Conservation (phyloP, 768 basidiomycete species). For the Trametes villosa region DNA sequence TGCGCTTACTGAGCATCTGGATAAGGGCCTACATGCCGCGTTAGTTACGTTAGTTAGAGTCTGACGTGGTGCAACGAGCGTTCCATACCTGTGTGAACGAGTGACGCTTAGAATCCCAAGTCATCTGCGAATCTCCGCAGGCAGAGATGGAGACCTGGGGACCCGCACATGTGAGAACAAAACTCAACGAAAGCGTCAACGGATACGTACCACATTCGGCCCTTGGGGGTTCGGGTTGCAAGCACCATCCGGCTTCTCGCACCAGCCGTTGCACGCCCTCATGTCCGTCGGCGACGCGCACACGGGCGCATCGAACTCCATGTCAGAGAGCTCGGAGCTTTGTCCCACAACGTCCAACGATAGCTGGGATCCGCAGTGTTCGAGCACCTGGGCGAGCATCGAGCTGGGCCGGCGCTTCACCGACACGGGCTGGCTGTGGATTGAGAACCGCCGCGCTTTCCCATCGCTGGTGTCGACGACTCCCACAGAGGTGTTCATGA, state of each 20-base stretch:
- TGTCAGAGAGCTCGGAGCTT: not conserved
- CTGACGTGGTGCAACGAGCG: not conserved
- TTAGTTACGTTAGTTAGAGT: not conserved
- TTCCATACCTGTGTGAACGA: conserved; percentile 23
- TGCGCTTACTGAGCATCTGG: conserved; percentile 7
- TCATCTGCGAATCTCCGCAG: conserved; percentile 28
- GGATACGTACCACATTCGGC: conserved; percentile 12
- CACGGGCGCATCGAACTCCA: conserved; percentile 9
- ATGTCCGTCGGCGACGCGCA: conserved; percentile 24
- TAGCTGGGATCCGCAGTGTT: not conserved
- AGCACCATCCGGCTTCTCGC: not conserved
- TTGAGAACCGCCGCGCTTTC: conserved; percentile 11
- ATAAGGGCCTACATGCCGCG: not conserved
- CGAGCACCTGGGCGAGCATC: conserved; percentile 10
- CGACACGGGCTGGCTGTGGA: conserved; percentile 3
- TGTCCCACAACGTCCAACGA: not conserved
- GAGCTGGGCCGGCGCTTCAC: conserved; percentile 6
- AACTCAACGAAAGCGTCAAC: not conserved
- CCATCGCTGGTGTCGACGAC: conserved; percentile 4
- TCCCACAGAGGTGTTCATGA: conserved; percentile 14
- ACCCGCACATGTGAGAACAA: not conserved
- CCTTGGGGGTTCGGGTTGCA: not conserved
- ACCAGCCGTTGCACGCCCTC: conserved; percentile 27
- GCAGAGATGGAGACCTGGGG: conserved; percentile 23
- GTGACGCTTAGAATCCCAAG: conserved; percentile 28